Evolutionary conservation across 345 rosid genomes (phyloP), one percentile per base, ranked within the genome.

Genomic region (Mangifera indica): DNA sequence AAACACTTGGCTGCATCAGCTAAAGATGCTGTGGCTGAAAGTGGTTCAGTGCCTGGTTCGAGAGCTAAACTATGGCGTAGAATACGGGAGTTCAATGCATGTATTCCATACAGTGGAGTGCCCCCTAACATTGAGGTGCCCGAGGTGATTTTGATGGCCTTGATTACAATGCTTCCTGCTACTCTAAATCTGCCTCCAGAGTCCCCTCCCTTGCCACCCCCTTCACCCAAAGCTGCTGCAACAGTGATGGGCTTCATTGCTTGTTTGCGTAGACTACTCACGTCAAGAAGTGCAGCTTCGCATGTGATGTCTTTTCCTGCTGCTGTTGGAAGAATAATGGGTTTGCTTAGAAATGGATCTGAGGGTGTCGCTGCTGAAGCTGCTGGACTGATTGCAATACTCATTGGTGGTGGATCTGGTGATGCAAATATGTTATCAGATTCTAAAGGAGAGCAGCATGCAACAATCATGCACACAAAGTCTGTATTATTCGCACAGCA

Each of bases 251-350:
- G 99, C 42, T 95, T 95, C 72, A 79, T 95, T 79, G 88, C 99
- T 51, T 95, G 99, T 84, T 84, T 95, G 77, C 97, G 89, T 72
- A 92, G 99, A 87, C 77, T 95, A 72, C 76, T 95, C 83, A 84
- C 97, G 26, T 95, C 99, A 64, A 87, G 90, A 78, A 91, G 80
- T 84, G 97, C 99, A 74, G 91, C 99, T 75, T 91, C 98, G 29
- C 99, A 95, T 75, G 96, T 95, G 49, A 85, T 93, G 93, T 89
- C 99, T 74, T 95, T 95, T 77, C 99, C 98, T 68, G 99, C 98
- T 75, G 99, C 99, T 78, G 98, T 95, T 78, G 94, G 96, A 75
- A 89, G 99, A 86, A 88, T 95, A 77, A 95, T 95, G 99, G 99
- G 99, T 42, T 83, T 95, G 74, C 98, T 95, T 72, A 86, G 98